These are phyloP conservation scores for Candida fluviatilis DNA, from an alignment of 805 yeast genomes.

Conservation along the genomic window DNA sequence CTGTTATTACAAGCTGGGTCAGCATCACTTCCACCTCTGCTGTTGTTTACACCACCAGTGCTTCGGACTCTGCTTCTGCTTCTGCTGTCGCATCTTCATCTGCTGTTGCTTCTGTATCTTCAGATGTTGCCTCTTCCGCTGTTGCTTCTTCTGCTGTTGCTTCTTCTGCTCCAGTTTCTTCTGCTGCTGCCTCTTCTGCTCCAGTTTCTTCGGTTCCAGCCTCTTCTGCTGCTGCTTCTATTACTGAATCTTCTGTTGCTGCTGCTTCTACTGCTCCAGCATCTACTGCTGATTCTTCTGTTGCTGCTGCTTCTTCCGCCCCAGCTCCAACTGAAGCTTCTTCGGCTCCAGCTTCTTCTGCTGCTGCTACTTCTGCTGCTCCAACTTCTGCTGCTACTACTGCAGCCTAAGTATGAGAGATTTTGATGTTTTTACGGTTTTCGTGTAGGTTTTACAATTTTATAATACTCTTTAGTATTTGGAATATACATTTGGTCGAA, in stretches of 20 bases:
- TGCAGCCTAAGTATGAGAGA: too few species aligned
- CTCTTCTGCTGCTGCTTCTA: conserved; percentile 22
- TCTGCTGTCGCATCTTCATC: neutral
- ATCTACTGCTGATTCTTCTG: neutral
- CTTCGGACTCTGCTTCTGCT: conserved; percentile 4
- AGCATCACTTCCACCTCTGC: conserved; percentile 18
- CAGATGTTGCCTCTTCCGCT: conserved; percentile 16
- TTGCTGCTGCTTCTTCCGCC: neutral
- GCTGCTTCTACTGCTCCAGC: conserved; percentile 7
- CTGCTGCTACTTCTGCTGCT: too few species aligned
- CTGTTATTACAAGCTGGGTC: conserved; percentile 16
- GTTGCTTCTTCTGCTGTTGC: conserved; percentile 11
- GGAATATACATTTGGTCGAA: too few species aligned
- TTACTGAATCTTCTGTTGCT: conserved; percentile 12
- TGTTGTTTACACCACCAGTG: conserved; percentile 20
- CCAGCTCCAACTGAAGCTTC: conserved; percentile 7
- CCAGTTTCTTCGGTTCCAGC: conserved; percentile 8
- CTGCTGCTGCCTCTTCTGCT: conserved; percentile 1
- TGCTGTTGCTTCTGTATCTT: conserved; percentile 24
- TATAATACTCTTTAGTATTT: too few species aligned
- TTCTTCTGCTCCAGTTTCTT: neutral
- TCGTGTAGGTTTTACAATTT: too few species aligned
- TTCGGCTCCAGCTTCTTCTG: conserved; percentile 20
- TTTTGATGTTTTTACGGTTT: too few species aligned
- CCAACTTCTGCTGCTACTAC: too few species aligned